Evolutionary conservation across 805 yeast species (phyloP).

Genomic region (Yarrowia sp.): DNA sequence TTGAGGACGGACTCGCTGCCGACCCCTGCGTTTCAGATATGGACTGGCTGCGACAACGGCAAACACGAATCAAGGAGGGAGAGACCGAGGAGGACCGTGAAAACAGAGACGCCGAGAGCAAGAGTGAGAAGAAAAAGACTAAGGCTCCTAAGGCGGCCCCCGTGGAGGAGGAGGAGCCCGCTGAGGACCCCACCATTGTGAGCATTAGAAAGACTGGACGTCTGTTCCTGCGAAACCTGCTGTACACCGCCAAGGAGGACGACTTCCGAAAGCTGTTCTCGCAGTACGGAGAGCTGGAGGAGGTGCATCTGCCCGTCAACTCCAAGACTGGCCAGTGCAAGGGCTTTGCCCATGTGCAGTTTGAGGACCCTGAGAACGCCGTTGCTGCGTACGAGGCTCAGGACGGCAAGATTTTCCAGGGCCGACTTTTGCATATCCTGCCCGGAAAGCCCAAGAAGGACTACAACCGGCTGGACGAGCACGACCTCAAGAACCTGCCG

Average conservation of each 20-base stretch:
- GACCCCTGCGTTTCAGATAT: slow-evolving; percentile 65
- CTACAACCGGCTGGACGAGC: slow-evolving; percentile 76
- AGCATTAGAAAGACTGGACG: slow-evolving; percentile 68
- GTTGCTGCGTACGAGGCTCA: slow-evolving; percentile 66
- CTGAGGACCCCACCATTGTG: slow-evolving; percentile 49
- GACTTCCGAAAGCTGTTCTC: slow-evolving; percentile 69
- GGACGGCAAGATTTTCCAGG: slow-evolving; percentile 91
- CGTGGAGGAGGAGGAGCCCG: slow-evolving; percentile 32
- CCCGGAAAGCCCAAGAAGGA: slow-evolving; percentile 82
- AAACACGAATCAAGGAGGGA: slow-evolving; percentile 57
- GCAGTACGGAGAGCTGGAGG: slow-evolving; percentile 70
- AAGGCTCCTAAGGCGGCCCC: slow-evolving; percentile 25
- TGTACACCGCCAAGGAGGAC: slow-evolving; percentile 72
- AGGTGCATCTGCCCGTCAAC: slow-evolving; percentile 90
- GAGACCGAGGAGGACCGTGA: slow-evolving; percentile 4
- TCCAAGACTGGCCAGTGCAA: slow-evolving; percentile 86
- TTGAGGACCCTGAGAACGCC: slow-evolving; percentile 67
- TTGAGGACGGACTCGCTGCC: slow-evolving; percentile 40
- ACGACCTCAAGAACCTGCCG: slow-evolving; percentile 86
- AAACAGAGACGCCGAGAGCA: not conserved
- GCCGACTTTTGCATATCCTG: slow-evolving; percentile 83
- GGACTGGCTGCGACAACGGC: slow-evolving; percentile 80
- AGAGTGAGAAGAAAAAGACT: slow-evolving; percentile 34
- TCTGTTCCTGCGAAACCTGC: slow-evolving; percentile 80
- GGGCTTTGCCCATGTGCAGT: slow-evolving; percentile 87